Evolutionary conservation across 2,329 filamentous ascomycete species (phyloP).

Genomic region (Fonsecaea pugnacius): DNA sequence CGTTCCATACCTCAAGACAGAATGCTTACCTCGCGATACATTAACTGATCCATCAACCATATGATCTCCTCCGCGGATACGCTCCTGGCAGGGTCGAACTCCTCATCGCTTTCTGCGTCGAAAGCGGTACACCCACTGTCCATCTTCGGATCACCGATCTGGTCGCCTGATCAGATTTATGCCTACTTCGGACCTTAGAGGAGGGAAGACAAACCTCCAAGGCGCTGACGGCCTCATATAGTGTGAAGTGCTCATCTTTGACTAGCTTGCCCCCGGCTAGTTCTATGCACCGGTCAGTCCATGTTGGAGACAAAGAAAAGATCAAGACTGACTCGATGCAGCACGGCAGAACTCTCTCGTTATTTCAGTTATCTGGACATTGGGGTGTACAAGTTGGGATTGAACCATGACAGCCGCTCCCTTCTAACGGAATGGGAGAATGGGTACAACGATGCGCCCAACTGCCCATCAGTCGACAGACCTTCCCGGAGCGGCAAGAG

Average conservation of each 20-base stretch:
- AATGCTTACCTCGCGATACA: constrained; percentile 76
- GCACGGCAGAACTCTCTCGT: constrained; percentile 60
- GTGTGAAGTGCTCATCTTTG: constrained; percentile 91
- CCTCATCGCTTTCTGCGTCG: constrained; percentile 79
- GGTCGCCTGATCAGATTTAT: constrained; percentile 21
- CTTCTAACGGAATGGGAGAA: not conserved
- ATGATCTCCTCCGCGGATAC: constrained; percentile 79
- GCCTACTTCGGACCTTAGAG: not conserved
- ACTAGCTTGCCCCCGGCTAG: constrained; percentile 74
- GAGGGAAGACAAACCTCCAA: constrained; percentile 57
- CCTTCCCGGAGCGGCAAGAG: not conserved
- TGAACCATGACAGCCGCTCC: constrained; percentile 26
- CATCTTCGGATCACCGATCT: constrained; percentile 99
- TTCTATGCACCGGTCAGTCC: constrained; percentile 19
- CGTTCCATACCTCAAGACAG: not conserved
- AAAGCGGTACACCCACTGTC: constrained; percentile 84
- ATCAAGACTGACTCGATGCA: constrained; percentile 51
- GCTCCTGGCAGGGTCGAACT: constrained; percentile 72
- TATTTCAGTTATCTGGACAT: constrained; percentile 51
- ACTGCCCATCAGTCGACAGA: not conserved
- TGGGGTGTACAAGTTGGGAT: constrained; percentile 29
- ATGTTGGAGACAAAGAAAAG: constrained; percentile 9
- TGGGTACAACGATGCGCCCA: not conserved
- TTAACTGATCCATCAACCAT: constrained; percentile 90
- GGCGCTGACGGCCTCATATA: constrained; percentile 89